Conservation (phyloP, 169 alveolate genomes). For the Plasmodium inui region DNA sequence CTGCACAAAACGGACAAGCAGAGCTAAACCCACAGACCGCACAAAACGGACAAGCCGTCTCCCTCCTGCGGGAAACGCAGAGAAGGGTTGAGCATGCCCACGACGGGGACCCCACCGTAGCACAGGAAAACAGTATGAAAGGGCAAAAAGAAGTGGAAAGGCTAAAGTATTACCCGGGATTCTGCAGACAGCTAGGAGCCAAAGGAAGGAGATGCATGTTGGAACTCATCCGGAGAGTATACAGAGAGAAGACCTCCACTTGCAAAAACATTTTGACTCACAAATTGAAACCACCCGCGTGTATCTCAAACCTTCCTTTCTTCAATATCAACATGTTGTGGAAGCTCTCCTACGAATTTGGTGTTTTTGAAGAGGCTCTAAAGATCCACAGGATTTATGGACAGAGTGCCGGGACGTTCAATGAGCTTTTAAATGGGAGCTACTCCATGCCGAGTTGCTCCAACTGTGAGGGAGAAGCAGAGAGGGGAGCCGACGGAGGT, state of each 20-base stretch:
- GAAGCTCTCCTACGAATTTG: conserved; percentile 83
- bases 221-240: conserved; percentile 80
- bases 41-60: neutral
- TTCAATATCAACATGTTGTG: conserved; percentile 82
- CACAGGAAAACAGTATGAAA: neutral
- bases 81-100: neutral
- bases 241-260: conserved; percentile 77
- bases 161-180: conserved; percentile 76
- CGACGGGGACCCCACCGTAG: neutral
- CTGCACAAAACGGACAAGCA: neutral
- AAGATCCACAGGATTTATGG: conserved; percentile 50
- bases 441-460: neutral
- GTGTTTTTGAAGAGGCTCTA: conserved; percentile 83
- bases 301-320: conserved; percentile 82
- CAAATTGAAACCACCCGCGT: conserved; percentile 78
- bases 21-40: neutral
- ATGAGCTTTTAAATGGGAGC: neutral
- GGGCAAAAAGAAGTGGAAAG: neutral
- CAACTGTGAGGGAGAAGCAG: neutral
- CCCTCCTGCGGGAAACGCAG: neutral
- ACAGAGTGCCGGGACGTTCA: neutral
- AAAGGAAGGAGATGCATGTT: conserved; percentile 83
- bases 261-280: conserved; percentile 81
- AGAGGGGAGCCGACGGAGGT: no score
- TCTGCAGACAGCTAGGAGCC: conserved; percentile 83